Percentiles rank a stretch among this genome's conserved stretches.
phyloP scores from a whole-genome alignment of 495 filamentous ascomycete genomes.

The Astrocystis sublimbata region DNA sequence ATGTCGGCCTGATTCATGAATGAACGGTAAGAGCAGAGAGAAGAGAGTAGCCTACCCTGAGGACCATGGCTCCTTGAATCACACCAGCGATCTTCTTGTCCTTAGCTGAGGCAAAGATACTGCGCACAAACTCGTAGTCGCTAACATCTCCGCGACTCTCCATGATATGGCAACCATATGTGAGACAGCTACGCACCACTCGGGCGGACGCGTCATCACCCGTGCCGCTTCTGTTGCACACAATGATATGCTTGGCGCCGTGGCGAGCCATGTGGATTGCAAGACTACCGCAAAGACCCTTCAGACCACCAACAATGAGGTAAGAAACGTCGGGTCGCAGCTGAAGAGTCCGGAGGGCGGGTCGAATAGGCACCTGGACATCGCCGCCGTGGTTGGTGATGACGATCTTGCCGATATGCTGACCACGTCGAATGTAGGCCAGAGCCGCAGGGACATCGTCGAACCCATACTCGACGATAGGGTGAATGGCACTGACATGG shows the following conservation, averaged over 20 bases:
- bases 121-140: constrained; percentile 23
- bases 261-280: neutral
- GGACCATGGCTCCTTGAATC: constrained; percentile 40
- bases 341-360: neutral
- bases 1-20: neutral
- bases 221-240: neutral
- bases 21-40: constrained; percentile 17
- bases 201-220: neutral
- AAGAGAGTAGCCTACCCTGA: constrained; percentile 37
- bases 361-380: neutral
- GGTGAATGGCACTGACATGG: neutral
- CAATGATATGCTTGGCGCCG: neutral
- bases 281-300: neutral
- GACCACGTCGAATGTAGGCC: constrained; percentile 15
- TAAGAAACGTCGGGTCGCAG: neutral
- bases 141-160: constrained; percentile 35
- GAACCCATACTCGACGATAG: neutral
- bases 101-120: constrained; percentile 20
- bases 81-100: constrained; percentile 33
- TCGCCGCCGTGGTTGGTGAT: neutral
- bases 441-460: neutral
- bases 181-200: neutral
- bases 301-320: neutral
- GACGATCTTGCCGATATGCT: neutral
- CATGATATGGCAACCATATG: constrained; percentile 21